Conservation (phyloP, 2,329 filamentous ascomycete genomes). For the Kalaharituber pfeilii region DNA sequence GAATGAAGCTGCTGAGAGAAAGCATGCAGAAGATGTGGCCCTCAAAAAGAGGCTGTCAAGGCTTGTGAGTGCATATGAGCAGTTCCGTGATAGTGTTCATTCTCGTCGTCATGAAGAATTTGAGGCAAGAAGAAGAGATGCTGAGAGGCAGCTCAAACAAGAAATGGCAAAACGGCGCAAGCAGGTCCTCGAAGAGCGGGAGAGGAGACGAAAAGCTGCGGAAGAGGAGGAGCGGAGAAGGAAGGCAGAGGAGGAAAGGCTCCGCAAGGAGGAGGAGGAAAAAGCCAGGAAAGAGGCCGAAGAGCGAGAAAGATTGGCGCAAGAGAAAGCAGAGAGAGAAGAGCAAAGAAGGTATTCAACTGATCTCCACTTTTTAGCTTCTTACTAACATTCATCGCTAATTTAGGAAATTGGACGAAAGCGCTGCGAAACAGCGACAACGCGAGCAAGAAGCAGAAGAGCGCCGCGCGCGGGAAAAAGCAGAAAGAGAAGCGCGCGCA, state of each 20-base stretch:
- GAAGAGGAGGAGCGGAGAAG: slow-evolving; percentile 67
- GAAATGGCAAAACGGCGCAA: slow-evolving; percentile 77
- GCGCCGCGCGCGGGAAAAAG: slow-evolving; percentile 36
- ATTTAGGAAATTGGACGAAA: slow-evolving; percentile 43
- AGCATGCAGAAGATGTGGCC: slow-evolving; percentile 81
- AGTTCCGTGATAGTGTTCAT: slow-evolving; percentile 64
- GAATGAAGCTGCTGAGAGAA: slow-evolving; percentile 60
- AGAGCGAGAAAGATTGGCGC: slow-evolving; percentile 46
- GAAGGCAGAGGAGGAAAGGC: slow-evolving; percentile 72
- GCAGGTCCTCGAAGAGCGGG: slow-evolving; percentile 67
- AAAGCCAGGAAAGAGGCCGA: slow-evolving; percentile 61
- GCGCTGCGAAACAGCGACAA: slow-evolving; percentile 45
- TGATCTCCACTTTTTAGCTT: slow-evolving; percentile 25
- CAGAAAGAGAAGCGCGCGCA: slow-evolving; percentile 9
- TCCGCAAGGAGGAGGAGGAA: slow-evolving; percentile 68
- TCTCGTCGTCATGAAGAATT: slow-evolving; percentile 87
- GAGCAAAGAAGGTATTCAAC: slow-evolving; percentile 40
- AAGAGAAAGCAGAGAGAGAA: slow-evolving; percentile 47
- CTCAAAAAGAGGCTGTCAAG: slow-evolving; percentile 83
- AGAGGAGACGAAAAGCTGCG: slow-evolving; percentile 64
- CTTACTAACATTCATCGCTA: not conserved
- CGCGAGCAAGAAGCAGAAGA: slow-evolving; percentile 62
- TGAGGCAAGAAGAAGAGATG: slow-evolving; percentile 78
- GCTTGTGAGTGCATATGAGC: slow-evolving; percentile 68
- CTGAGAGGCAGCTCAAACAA: slow-evolving; percentile 81